Conservation (phyloP, 1,284 basidiomycete genomes). For the Calocybe gambosa region DNA sequence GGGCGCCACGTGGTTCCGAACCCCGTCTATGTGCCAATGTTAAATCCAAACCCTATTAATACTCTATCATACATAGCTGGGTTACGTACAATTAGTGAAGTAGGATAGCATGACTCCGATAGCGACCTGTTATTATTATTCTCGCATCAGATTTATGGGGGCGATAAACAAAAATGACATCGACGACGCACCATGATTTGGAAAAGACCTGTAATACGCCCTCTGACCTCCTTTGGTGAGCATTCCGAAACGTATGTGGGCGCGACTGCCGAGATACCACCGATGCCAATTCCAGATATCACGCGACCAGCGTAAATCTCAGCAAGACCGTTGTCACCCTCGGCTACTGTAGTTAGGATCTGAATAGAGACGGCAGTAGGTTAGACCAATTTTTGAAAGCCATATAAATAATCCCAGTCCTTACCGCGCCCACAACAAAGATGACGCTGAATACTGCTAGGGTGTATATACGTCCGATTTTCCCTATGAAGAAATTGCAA, state of each 20-base stretch:
- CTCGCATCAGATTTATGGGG: neutral
- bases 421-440: constrained; percentile 56
- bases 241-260: constrained; percentile 80
- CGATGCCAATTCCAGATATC: constrained; percentile 62
- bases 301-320: constrained; percentile 76
- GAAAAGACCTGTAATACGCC: constrained; percentile 70
- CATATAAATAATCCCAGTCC: neutral
- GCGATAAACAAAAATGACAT: neutral
- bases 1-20: constrained; percentile 45
- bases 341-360: constrained; percentile 53
- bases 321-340: constrained; percentile 43
- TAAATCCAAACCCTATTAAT: neutral
- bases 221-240: constrained; percentile 68
- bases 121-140: constrained; percentile 37
- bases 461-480: constrained; percentile 49
- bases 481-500: constrained; percentile 31
- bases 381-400: neutral
- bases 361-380: neutral
- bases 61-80: neutral
- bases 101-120: constrained; percentile 74
- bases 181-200: constrained; percentile 57
- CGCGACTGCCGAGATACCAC: constrained; percentile 57
- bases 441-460: constrained; percentile 53
- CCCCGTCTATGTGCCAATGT: constrained; percentile 47
- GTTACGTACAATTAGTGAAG: constrained; percentile 63